Evolutionary conservation across 2,329 filamentous ascomycete species (phyloP), one percentile per base, ranked within the genome.

Genomic region (Ophiostoma sp.): DNA sequence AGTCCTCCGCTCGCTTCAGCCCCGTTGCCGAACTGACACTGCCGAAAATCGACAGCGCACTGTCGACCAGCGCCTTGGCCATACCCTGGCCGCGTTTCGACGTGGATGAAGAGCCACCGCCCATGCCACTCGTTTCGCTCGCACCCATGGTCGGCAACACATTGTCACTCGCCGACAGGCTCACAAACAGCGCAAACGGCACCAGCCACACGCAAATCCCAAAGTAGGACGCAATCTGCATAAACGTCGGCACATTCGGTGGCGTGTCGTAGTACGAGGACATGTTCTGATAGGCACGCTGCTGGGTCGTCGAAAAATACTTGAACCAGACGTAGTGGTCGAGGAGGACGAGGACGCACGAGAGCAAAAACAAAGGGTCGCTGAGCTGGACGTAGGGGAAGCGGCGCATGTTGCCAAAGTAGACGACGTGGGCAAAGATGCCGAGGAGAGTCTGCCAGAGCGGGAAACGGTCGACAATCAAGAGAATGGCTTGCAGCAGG

Each of bases 321-420:
- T 89, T 89, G 86, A 99, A 98, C 95, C 96, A 99, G 69, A 97
- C 86, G 83, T 94, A 98, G 82, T 99, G 96, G 82, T 99, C 97
- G 48, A 92, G 78, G 1, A 97, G 86, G 12, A 99, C 96, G 45
- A 98, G 87, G 2, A 89, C 90, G 94, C 22, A 25, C n/a, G 94
- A 97, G 0, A 90, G 79, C 22, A 98, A 79, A 81, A 99, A 98
- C 11, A 98, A 82, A 1, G 95, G 95, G 79, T 98, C 94, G 0
- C 91, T 91, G 36, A 98, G 85, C 83, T 93, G 95, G 75, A 99
- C 96, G 73, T 94, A 87, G 3, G 90, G 90, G 75, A 91, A 92
- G 48, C 87, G 84, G 59, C 88, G 83, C 82, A 99, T 91, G 80
- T 99, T 99, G 77, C 93, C 93, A 75, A 94, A 85, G 81, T 99